Percentiles rank a stretch among this genome's conserved stretches.
Evolutionary conservation across 345 rosid species (phyloP).

Genomic region (Trapa incisa): DNA sequence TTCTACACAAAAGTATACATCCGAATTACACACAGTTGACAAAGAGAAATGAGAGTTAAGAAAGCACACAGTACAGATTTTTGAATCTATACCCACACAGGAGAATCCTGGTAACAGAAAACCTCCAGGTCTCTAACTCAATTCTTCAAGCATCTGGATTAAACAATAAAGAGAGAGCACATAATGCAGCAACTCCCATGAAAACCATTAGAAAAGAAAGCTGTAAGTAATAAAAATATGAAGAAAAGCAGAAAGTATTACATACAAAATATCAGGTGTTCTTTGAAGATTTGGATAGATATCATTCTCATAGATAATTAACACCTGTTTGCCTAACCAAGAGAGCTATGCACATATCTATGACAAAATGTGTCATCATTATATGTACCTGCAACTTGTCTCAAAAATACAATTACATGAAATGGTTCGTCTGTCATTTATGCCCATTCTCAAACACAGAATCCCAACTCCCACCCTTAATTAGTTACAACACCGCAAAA

Average conservation of each 20-base stretch:
- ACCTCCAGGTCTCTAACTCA: too few relatives aligned
- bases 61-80: not conserved
- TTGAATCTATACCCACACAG: too few relatives aligned
- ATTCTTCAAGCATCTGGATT: too few relatives aligned
- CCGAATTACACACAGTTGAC: not conserved
- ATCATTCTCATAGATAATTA: not conserved
- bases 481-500: not conserved
- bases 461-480: not conserved
- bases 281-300: not conserved
- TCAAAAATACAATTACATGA: too few relatives aligned
- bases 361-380: not conserved
- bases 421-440: not conserved
- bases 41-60: not conserved
- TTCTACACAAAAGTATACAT: too few relatives aligned
- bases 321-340: not conserved
- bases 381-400: too few relatives aligned
- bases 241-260: not conserved
- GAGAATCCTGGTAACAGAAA: too few relatives aligned
- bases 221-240: not conserved
- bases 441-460: not conserved
- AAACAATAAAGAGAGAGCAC: not conserved
- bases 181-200: slow-evolving; percentile 6
- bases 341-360: not conserved
- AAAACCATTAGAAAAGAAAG: slow-evolving; percentile 6
- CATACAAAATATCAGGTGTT: not conserved